phyloP scores from a whole-genome alignment of 768 basidiomycete species.

The Holtermanniella nyarrowii region DNA sequence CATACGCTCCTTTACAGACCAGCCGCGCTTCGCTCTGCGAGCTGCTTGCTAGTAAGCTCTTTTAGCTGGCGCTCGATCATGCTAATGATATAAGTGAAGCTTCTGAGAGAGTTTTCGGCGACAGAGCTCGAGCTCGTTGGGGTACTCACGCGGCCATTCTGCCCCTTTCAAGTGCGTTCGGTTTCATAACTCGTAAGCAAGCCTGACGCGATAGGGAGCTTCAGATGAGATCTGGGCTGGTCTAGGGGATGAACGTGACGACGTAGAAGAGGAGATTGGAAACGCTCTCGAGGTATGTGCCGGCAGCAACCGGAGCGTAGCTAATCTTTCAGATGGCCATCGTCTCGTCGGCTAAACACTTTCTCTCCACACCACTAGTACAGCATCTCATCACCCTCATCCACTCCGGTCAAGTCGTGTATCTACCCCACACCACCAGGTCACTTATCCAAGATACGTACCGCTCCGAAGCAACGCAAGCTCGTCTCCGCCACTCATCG shows the following conservation, averaged over 20 bases:
- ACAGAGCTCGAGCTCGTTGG: conserved; percentile 62
- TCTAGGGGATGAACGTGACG: conserved; percentile 49
- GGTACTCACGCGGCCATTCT: conserved; percentile 73
- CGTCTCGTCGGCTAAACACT: conserved; percentile 69
- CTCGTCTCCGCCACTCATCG: conserved; percentile 53
- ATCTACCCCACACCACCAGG: conserved; percentile 46
- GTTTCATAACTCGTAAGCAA: background rate
- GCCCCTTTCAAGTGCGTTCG: conserved; percentile 68
- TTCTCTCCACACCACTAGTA: conserved; percentile 69
- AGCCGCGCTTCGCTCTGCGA: conserved; percentile 72
- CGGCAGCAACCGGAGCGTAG: background rate
- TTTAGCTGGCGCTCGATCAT: background rate
- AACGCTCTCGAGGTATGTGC: conserved; percentile 72
- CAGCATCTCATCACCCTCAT: conserved; percentile 83
- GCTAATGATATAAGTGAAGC: background rate
- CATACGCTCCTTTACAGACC: conserved; percentile 59
- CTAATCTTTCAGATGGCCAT: conserved; percentile 63
- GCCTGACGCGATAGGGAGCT: conserved; percentile 43
- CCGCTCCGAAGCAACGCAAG: conserved; percentile 49
- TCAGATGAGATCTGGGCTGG: conserved; percentile 60
- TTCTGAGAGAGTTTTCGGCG: background rate
- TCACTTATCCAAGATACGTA: conserved; percentile 86
- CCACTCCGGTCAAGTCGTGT: conserved; percentile 51
- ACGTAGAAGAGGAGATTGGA: conserved; percentile 55
- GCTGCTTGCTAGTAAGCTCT: conserved; percentile 54